Evolutionary conservation across 2,329 filamentous ascomycete species (phyloP), one percentile per base, ranked within the genome.

Genomic region (Ramularia endophylla): DNA sequence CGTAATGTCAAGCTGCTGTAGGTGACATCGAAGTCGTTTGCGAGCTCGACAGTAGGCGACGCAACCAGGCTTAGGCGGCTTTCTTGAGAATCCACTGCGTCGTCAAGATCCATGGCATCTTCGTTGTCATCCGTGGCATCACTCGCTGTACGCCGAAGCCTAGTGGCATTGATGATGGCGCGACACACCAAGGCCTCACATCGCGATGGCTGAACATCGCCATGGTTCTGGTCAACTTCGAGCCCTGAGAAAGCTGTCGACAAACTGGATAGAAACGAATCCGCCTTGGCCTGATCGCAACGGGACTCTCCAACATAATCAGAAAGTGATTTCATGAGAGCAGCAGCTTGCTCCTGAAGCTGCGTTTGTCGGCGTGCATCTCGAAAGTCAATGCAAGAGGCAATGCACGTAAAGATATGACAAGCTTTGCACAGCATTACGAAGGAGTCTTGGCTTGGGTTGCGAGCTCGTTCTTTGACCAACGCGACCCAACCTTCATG

Each of bases 91-190:
- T 78, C 75, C 40, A 83, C 80, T 9, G 76, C 71, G 25, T 73
- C 71, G 53, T 87, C 83, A 4, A 87, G 55, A 41, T 86, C 81
- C 79, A 85, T 83, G 5, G 71, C 57, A 50, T 82, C 78, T 2
- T 65, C 50, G 8, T 70, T 64, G 5, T 70, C 55, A 50, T 80
- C 76, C 6, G 22, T 11, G 11, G 6, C 11, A 6, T 25, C 6
- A 25, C 6, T 2, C 62, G 43, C 8, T 67, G 9, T 36, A 19
- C 63, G 27, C 36, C 22, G 22, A 25, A 25, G 22, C 6, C 11
- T 11, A 25, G 11, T 11, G 1, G 42, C 37, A 16, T 40, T 32
- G n/a, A 36, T 37, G 16, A 60, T 35, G 4, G 44, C 28, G 20
- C 27, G 32, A 29, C 51, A 60, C 3, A 57, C 11, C 8, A 38